A percentile compares a stretch with the other conserved stretches of the same genome.
Evolutionary conservation across 768 basidiomycete species (phyloP).

Genomic region (Phylloporus arenicola): DNA sequence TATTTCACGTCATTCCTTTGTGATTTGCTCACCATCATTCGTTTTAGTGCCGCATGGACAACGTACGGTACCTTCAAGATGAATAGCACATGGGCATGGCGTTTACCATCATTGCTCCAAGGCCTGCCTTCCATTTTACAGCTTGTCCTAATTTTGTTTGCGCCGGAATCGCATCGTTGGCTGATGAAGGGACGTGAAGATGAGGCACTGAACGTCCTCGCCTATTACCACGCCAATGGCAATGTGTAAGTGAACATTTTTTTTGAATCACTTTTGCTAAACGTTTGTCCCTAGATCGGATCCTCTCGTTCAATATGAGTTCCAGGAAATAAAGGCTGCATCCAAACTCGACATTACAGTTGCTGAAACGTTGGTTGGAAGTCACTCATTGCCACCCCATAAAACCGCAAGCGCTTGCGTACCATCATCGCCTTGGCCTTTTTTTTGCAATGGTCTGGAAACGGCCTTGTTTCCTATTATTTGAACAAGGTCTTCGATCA

Average conservation of each 20-base stretch:
- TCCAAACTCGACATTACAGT: slow-evolving; percentile 62
- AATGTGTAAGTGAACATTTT: slow-evolving; percentile 43
- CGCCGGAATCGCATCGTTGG: slow-evolving; percentile 84
- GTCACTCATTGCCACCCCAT: slow-evolving; percentile 57
- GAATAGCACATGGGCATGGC: slow-evolving; percentile 69
- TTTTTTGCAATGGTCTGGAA: slow-evolving; percentile 86
- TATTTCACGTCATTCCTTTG: background rate
- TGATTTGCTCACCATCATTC: background rate
- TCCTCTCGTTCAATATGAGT: slow-evolving; percentile 68
- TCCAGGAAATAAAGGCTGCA: slow-evolving; percentile 74
- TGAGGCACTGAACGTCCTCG: slow-evolving; percentile 63
- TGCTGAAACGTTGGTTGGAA: slow-evolving; percentile 62
- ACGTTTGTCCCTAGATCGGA: slow-evolving; percentile 38
- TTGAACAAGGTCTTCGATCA: slow-evolving; percentile 65
- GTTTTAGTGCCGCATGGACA: slow-evolving; percentile 67
- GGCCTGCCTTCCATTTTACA: slow-evolving; percentile 65
- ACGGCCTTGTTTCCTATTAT: slow-evolving; percentile 82
- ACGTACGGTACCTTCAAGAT: slow-evolving; percentile 79
- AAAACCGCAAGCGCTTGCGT: slow-evolving; percentile 71
- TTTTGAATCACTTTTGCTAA: background rate
- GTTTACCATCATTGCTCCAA: slow-evolving; percentile 73
- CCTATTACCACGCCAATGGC: slow-evolving; percentile 80
- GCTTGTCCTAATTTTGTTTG: slow-evolving; percentile 58
- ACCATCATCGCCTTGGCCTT: slow-evolving; percentile 75
- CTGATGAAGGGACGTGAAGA: slow-evolving; percentile 69